A percentile compares a stretch with the other conserved stretches of the same genome.
These are phyloP conservation scores for Cercospora zeae-maydis DNA, from an alignment of 2,329 filamentous ascomycete species.

Conservation along the genomic window DNA sequence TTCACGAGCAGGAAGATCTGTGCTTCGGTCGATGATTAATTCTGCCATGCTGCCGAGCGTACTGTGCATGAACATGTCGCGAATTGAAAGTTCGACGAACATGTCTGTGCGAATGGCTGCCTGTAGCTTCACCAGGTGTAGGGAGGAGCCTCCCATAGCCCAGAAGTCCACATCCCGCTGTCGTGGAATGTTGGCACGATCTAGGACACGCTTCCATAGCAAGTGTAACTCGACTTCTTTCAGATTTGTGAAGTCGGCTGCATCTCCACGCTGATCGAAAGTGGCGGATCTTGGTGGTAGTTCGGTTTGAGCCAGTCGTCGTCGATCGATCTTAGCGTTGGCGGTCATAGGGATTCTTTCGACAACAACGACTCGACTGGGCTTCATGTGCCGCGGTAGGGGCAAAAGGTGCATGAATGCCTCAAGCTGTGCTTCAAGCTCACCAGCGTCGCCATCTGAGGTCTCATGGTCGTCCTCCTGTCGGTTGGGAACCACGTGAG, in stretches of 20 bases:
- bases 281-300: conserved; percentile 17
- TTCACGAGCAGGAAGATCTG: conserved; percentile 8
- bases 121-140: conserved; percentile 43
- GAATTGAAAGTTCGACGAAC: conserved; percentile 33
- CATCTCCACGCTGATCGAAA: neutral
- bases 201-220: conserved; percentile 18
- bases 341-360: conserved; percentile 31
- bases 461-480: neutral
- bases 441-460: neutral
- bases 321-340: conserved; percentile 35
- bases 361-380: conserved; percentile 32
- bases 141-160: conserved; percentile 42
- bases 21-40: conserved; percentile 25
- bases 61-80: conserved; percentile 39
- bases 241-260: conserved; percentile 10
- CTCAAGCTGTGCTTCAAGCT: conserved; percentile 17
- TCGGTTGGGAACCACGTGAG: conserved; percentile 35
- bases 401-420: conserved; percentile 28
- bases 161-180: conserved; percentile 42
- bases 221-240: conserved; percentile 18
- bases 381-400: conserved; percentile 40
- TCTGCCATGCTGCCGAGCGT: conserved; percentile 43
- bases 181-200: conserved; percentile 13
- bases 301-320: conserved; percentile 21
- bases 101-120: conserved; percentile 36